Base-by-base conservation (phyloP, 805 yeast genomes). In the Candida jianshihensis region DNA sequence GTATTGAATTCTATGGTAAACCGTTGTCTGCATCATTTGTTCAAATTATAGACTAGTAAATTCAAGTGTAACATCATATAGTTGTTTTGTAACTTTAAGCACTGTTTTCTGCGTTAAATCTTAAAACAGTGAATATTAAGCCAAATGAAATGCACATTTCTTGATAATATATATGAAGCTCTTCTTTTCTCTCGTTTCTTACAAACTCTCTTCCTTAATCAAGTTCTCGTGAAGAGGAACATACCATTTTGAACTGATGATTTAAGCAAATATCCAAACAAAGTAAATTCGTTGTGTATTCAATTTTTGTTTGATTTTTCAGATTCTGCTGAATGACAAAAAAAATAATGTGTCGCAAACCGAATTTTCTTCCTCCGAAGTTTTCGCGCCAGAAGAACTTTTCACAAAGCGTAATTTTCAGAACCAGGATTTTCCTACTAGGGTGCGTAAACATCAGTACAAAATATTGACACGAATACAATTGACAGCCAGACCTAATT, bases 181-280 rank as follows among this genome's bases (percentile, higher is more conserved):
- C n/a, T n/a, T n/a, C n/a, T n/a, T n/a, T n/a, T n/a, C n/a, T n/a
- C n/a, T n/a, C n/a, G n/a, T n/a, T n/a, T n/a, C n/a, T n/a, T n/a
- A n/a, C n/a, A n/a, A n/a, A n/a, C n/a, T n/a, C n/a, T n/a, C n/a
- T n/a, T n/a, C n/a, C n/a, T n/a, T n/a, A n/a, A n/a, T n/a, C n/a
- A n/a, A n/a, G n/a, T n/a, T n/a, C n/a, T n/a, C n/a, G n/a, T n/a
- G n/a, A n/a, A n/a, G n/a, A n/a, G n/a, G 9, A 24, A 46, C 51
- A 35, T 45, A 47, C 51, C 51, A 47, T 47, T 47, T 47, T 43
- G 49, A 45, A 46, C 44, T 40, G 46, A 33, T 31, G 16, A 21
- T 33, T 37, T 28, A 28, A 26, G n/a, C 24, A 29, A 19, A 21
- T 14, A 22, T 10, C 11, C 30, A 29, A 29, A 29, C 24, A 9